Conservation (phyloP, 1,139 yeast species). For the Lodderomyces orthopsilosis region DNA sequence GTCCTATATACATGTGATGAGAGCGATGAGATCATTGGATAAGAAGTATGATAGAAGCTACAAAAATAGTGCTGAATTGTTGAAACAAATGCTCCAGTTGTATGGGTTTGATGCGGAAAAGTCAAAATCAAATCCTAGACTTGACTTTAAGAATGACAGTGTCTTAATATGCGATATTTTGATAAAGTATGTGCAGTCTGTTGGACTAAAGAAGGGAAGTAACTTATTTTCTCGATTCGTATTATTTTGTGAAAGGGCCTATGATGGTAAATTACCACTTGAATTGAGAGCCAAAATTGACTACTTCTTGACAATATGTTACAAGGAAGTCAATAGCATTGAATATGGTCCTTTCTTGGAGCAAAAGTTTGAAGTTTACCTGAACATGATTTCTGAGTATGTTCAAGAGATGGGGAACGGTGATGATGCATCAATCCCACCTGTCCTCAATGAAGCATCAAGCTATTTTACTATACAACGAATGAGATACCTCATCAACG, state of each 20-base stretch:
- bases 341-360: conserved; percentile 1
- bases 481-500: neutral
- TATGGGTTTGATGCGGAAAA: conserved; percentile 6
- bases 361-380: neutral
- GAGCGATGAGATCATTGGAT: conserved; percentile 3
- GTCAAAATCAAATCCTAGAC: neutral
- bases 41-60: neutral
- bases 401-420: neutral
- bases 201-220: conserved; percentile 4
- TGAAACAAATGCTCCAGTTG: conserved; percentile 4
- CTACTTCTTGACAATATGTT: neutral
- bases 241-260: conserved; percentile 2
- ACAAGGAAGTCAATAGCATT: neutral
- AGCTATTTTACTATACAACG: conserved; percentile 4
- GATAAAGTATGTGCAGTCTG: conserved; percentile 5
- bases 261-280: conserved; percentile 3
- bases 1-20: conserved; percentile 6
- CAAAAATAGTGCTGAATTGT: conserved; percentile 6
- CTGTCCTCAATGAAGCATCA: neutral
- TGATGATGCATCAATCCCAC: neutral
- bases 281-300: conserved; percentile 1
- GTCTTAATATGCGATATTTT: conserved; percentile 6
- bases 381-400: neutral
- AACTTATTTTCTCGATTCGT: neutral
- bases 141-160: conserved; percentile 5